These are phyloP conservation scores for Lyophyllum semitale DNA, from an alignment of 768 basidiomycete species.

Conservation along the genomic window DNA sequence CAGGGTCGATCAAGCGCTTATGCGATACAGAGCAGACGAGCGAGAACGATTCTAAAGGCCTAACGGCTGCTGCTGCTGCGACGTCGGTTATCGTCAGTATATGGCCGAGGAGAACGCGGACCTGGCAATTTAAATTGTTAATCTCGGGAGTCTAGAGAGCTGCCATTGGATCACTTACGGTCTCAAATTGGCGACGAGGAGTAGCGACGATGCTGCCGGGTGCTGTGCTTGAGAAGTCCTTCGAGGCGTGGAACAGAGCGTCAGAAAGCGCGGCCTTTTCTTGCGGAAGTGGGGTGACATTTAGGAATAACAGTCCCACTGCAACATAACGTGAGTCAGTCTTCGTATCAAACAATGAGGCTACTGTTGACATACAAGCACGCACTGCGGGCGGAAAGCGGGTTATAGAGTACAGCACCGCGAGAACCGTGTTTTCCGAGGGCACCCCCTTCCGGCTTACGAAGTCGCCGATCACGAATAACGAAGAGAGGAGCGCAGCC, in stretches of 20 bases:
- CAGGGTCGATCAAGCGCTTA: slow-evolving; percentile 23
- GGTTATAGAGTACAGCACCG: slow-evolving; percentile 20
- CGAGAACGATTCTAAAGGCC: slow-evolving; percentile 18
- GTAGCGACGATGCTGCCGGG: slow-evolving; percentile 16
- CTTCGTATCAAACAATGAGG: not conserved
- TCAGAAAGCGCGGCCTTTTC: slow-evolving; percentile 26
- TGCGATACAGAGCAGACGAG: slow-evolving; percentile 22
- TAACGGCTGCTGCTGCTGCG: not conserved
- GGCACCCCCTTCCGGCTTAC: slow-evolving; percentile 16
- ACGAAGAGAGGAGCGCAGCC: slow-evolving; percentile 28
- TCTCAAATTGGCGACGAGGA: slow-evolving; percentile 9
- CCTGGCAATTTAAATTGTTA: not conserved
- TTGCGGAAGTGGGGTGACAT: slow-evolving; percentile 18
- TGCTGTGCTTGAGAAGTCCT: slow-evolving; percentile 19
- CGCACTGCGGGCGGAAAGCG: slow-evolving; percentile 29
- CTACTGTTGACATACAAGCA: slow-evolving; percentile 17
- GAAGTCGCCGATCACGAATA: slow-evolving; percentile 24
- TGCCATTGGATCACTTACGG: not conserved
- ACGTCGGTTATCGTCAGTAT: slow-evolving; percentile 9
- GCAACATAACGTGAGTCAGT: not conserved
- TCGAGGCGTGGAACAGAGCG: slow-evolving; percentile 20
- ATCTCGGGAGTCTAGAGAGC: not conserved
- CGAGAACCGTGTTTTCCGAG: slow-evolving; percentile 20
- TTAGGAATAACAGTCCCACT: slow-evolving; percentile 26
- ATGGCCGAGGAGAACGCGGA: slow-evolving; percentile 6